Base-by-base conservation (phyloP, 2,329 filamentous ascomycete species). In the Lasiodiplodia citricola region DNA sequence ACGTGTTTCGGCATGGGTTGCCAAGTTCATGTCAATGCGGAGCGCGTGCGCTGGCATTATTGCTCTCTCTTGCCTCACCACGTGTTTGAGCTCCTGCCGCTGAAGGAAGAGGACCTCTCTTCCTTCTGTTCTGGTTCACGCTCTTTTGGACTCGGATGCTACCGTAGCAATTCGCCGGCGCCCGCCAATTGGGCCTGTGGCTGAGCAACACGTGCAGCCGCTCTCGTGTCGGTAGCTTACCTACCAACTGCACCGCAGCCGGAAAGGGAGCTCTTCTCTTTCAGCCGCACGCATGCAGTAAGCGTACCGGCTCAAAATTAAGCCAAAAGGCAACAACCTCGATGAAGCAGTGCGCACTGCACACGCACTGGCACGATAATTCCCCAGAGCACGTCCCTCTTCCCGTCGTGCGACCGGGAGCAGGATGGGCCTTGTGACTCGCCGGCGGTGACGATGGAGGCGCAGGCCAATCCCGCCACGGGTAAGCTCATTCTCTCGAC, bases 1-100 rank as follows among this genome's bases (percentile, higher is more conserved):
- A 64, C 60, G 60, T 64, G 60, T 64, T 64, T 64, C 44, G 47
- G 60, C 60, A 64, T 64, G 60, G 58, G 44, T 31, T 60, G 37
- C 55, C 13, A 5, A 35, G 31, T 37, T 25, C 37, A 25, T 25
- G 25, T 63, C 58, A 63, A 51, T 63, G 58, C 58, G 41, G 21
- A n/a, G 41, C 21, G 38, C 25, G 58, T 23, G 35, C 56, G 44
- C 44, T n/a, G 44, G 18, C 44, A 47, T 18, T 10, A 47, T 14
- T 14, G 8, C 56, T 14, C 37, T 21, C 44, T 21, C 18, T 7
- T 63, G 58, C 58, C 18, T 63, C 58, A 63, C 41, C 23, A 63
- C 28, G 58, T 37, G 58, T 63, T 63, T 63, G 44, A 37, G 58
- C 37, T 21, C 31, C 31, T 35, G 31, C 4, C 31, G 8, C 31